phyloP scores from a whole-genome alignment of 2,329 filamentous ascomycete species.

The Penicillium sp. region DNA sequence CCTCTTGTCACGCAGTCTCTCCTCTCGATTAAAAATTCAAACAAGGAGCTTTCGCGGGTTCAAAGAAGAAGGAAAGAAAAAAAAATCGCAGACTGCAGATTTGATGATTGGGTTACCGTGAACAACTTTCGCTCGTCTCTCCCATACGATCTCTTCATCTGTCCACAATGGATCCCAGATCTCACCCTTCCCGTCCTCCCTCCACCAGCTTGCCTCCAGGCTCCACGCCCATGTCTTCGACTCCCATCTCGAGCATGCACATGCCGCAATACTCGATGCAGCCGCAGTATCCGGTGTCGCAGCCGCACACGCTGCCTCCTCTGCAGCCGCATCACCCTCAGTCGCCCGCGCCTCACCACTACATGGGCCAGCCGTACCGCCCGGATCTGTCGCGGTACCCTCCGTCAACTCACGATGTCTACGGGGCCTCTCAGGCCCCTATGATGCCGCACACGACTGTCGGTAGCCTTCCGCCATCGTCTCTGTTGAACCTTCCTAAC shows the following conservation, averaged over 20 bases:
- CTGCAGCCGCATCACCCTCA: conserved; percentile 46
- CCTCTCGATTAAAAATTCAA: conserved; percentile 22
- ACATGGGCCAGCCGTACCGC: conserved; percentile 43
- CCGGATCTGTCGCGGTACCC: conserved; percentile 45
- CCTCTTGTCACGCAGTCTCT: conserved; percentile 7
- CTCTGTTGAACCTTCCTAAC: conserved; percentile 42
- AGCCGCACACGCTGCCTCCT: conserved; percentile 46
- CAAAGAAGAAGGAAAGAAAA: conserved; percentile 18
- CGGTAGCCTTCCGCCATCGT: conserved; percentile 42
- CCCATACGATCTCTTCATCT: conserved; percentile 13
- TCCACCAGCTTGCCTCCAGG: conserved; percentile 46
- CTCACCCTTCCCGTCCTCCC: conserved; percentile 43
- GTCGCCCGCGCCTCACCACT: conserved; percentile 42
- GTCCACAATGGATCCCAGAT: conserved; percentile 41
- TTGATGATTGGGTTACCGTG: conserved; percentile 39
- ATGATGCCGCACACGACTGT: conserved; percentile 44
- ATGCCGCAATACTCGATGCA: conserved; percentile 49
- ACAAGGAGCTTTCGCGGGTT: conserved; percentile 17
- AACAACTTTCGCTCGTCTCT: conserved; percentile 17
- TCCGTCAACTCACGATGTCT: conserved; percentile 42
- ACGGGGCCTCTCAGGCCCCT: conserved; percentile 41
- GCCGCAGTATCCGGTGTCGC: conserved; percentile 44
- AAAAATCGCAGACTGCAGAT: conserved; percentile 17
- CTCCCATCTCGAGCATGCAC: conserved; percentile 45
- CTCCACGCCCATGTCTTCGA: conserved; percentile 44